Evolutionary conservation across 352 stramenopile genomes (phyloP).

Genomic region (Phytopythium sindhum): DNA sequence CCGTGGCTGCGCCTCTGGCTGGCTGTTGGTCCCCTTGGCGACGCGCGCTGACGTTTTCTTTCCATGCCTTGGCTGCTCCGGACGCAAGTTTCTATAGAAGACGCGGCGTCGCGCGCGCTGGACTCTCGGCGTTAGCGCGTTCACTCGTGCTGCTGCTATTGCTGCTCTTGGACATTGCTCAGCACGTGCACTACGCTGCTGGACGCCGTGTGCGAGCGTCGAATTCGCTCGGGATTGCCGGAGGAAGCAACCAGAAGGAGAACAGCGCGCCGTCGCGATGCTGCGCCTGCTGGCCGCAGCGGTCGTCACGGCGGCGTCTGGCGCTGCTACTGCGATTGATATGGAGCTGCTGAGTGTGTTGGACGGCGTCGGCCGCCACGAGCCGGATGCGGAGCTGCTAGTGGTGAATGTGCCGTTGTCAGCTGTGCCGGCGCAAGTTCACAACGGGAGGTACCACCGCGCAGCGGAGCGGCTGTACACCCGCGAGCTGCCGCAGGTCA

Average conservation of each 20-base stretch:
- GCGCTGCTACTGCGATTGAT: not conserved
- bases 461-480: constrained; percentile 20
- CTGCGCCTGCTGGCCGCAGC: not conserved
- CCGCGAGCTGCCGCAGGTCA: constrained; percentile 22
- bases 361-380: not conserved
- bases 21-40: not conserved
- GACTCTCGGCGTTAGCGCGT: not conserved
- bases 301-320: not conserved
- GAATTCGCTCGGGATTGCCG: not conserved
- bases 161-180: not conserved
- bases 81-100: not conserved
- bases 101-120: not conserved
- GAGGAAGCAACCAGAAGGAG: not conserved
- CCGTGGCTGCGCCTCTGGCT: not conserved
- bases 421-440: constrained; percentile 21
- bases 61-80: not conserved
- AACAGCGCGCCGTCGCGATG: too few relatives aligned
- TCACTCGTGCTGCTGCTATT: too few relatives aligned
- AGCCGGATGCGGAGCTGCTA: constrained; percentile 3
- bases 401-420: constrained; percentile 24
- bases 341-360: not conserved
- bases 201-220: not conserved
- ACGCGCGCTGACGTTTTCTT: not conserved
- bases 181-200: not conserved
- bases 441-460: constrained; percentile 30